Conservation (phyloP, 2,329 filamentous ascomycete genomes). For the Pseudogymnoascus sp. region DNA sequence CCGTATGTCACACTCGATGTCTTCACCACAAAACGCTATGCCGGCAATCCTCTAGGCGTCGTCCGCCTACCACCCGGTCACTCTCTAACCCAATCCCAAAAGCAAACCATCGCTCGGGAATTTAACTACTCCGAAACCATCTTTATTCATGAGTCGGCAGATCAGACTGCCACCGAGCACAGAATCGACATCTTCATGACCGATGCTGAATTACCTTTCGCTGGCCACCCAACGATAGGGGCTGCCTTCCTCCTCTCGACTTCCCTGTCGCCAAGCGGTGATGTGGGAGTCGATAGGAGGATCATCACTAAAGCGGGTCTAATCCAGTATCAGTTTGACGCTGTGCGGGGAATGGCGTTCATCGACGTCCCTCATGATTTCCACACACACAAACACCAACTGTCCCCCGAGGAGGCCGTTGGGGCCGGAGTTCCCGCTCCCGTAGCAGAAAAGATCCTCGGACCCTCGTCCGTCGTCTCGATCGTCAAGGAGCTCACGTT, state of each 20-base stretch:
- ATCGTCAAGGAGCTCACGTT: constrained; percentile 72
- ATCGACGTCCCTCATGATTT: constrained; percentile 62
- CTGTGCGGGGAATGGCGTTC: constrained; percentile 42
- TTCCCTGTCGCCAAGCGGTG: constrained; percentile 19
- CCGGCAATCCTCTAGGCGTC: constrained; percentile 55
- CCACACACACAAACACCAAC: constrained; percentile 47
- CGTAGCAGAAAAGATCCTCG: constrained; percentile 30
- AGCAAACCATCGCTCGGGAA: constrained; percentile 53
- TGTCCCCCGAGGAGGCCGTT: constrained; percentile 27
- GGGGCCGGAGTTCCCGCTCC: constrained; percentile 14
- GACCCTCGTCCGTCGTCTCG: constrained; percentile 43
- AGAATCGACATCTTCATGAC: constrained; percentile 54
- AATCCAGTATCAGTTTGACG: constrained; percentile 37
- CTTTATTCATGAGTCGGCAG: constrained; percentile 44
- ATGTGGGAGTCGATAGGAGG: constrained; percentile 21
- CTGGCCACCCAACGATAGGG: constrained; percentile 56
- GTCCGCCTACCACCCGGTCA: constrained; percentile 43
- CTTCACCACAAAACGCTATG: constrained; percentile 45
- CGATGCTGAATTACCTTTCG: constrained; percentile 50
- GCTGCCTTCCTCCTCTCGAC: constrained; percentile 43
- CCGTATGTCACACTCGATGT: constrained; percentile 45
- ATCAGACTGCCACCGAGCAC: constrained; percentile 30
- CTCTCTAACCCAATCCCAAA: constrained; percentile 43
- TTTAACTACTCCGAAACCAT: constrained; percentile 60
- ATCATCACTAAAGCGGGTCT: constrained; percentile 51